Evolutionary conservation across 805 yeast species (phyloP).

Genomic region (Pichia deserticola): DNA sequence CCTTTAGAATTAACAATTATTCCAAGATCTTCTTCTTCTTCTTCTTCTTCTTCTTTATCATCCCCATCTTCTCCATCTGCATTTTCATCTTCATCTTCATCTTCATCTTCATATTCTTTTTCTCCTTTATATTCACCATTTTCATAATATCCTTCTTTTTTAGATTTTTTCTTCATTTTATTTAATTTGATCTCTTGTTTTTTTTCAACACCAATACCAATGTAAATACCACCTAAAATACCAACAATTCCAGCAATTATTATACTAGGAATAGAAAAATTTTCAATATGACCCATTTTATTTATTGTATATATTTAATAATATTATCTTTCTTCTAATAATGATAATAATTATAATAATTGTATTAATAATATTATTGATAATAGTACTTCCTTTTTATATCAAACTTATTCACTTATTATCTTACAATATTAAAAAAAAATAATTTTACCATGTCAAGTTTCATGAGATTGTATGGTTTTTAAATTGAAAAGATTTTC

Average conservation of each 20-base stretch:
- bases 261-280: neutral
- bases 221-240: neutral
- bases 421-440: no score
- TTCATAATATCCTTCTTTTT: neutral
- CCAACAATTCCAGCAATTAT: neutral
- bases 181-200: neutral
- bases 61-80: neutral
- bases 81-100: neutral
- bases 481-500: no score
- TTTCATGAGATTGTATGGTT: no score
- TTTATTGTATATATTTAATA: neutral
- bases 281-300: neutral
- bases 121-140: neutral
- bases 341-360: no score
- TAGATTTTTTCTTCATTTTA: neutral
- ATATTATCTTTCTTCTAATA: neutral
- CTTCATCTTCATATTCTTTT: neutral
- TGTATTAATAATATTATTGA: no score
- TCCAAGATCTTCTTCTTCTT: conserved; percentile 32
- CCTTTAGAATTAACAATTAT: conserved; percentile 52
- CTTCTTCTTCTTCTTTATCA: conserved; percentile 23
- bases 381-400: no score
- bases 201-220: neutral
- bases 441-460: neutral
- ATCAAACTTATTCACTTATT: no score